Conservation (phyloP, 805 yeast species). For the Candida multigemmis region DNA sequence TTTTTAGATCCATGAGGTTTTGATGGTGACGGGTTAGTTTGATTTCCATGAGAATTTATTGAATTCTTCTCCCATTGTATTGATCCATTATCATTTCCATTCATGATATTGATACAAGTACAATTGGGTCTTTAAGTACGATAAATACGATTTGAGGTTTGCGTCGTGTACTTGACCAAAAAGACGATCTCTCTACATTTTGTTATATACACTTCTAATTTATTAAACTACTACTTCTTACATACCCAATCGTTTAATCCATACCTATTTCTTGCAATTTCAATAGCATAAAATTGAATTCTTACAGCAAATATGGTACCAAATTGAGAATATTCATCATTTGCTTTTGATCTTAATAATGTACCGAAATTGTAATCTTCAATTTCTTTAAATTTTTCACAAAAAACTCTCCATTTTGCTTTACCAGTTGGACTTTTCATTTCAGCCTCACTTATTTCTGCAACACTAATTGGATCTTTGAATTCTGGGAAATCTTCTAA, state of each 20-base stretch:
- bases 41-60: constrained; percentile 1
- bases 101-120: too few relatives aligned
- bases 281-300: constrained; percentile 91
- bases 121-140: constrained; percentile 3
- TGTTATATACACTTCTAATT: not conserved
- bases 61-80: too few relatives aligned
- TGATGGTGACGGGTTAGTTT: constrained; percentile 4
- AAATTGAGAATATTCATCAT: constrained; percentile 70
- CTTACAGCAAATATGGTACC: constrained; percentile 86
- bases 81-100: too few relatives aligned
- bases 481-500: constrained; percentile 84
- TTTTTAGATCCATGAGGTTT: constrained; percentile 4
- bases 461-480: constrained; percentile 47
- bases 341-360: constrained; percentile 64
- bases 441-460: constrained; percentile 60
- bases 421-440: constrained; percentile 78
- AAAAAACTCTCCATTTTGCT: constrained; percentile 82
- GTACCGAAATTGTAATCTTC: constrained; percentile 97
- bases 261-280: constrained; percentile 83
- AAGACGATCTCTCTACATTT: not conserved
- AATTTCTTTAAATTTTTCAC: constrained; percentile 74
- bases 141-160: not conserved
- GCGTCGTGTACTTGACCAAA: not conserved
- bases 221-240: constrained; percentile 6
- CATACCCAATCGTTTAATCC: constrained; percentile 88